Percentiles rank a stretch among this genome's conserved stretches.
Conservation (phyloP, 495 filamentous ascomycete genomes). For the Aspergillus haitiensis region DNA sequence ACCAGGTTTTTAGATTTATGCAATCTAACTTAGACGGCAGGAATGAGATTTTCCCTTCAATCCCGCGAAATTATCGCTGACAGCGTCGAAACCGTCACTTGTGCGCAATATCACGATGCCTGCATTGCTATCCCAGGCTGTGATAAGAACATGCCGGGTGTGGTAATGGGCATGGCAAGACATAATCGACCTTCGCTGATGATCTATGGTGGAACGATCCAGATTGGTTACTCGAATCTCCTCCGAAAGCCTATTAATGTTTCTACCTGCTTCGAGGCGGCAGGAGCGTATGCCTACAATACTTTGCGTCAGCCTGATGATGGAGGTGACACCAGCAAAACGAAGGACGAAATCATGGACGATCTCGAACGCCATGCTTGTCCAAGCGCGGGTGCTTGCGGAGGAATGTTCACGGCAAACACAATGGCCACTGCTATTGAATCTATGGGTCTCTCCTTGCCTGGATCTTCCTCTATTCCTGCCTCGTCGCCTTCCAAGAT, state of each 20-base stretch:
- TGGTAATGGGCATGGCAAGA: constrained; percentile 78
- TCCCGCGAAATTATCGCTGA: constrained; percentile 94
- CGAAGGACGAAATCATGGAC: constrained; percentile 75
- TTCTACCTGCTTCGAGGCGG: constrained; percentile 84
- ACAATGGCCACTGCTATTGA: constrained; percentile 97
- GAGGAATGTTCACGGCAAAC: constrained; percentile 97
- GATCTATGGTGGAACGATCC: constrained; percentile 90
- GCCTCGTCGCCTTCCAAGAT: constrained; percentile 86
- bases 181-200: constrained; percentile 87
- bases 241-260: constrained; percentile 85
- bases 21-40: constrained; percentile 42
- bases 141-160: constrained; percentile 98
- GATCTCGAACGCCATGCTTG: constrained; percentile 86
- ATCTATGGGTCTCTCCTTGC: constrained; percentile 87
- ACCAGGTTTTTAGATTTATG: neutral
- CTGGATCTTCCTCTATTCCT: constrained; percentile 87
- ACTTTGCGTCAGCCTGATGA: constrained; percentile 58
- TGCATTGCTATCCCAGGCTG: constrained; percentile 94
- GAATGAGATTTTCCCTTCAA: constrained; percentile 97
- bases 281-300: constrained; percentile 82
- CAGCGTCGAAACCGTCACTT: constrained; percentile 89
- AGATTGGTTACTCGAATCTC: constrained; percentile 76
- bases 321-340: constrained; percentile 57
- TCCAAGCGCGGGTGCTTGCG: constrained; percentile 90
- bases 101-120: constrained; percentile 85